These are phyloP conservation scores for Ceratobasidium theobromae DNA, from an alignment of 1,284 basidiomycete genomes.

Conservation along the genomic window DNA sequence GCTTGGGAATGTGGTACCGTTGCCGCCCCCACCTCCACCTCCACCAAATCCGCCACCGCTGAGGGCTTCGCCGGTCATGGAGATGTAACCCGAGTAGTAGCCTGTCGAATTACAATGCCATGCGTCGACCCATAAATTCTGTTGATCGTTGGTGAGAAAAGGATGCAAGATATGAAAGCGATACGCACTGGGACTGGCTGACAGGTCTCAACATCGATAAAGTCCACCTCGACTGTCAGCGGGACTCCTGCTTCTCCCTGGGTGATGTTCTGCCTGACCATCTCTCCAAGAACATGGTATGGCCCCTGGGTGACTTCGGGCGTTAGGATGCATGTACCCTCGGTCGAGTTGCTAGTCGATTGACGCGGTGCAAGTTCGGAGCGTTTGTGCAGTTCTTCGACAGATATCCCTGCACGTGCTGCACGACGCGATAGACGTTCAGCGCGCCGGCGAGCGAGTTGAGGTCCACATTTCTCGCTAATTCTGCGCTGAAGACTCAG, in stretches of 20 bases:
- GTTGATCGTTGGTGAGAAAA: neutral
- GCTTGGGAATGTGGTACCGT: slow-evolving; percentile 1
- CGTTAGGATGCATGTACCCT: slow-evolving; percentile 33
- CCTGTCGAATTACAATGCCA: slow-evolving; percentile 53
- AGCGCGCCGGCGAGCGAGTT: slow-evolving; percentile 14
- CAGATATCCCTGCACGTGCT: neutral
- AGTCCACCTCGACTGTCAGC: slow-evolving; percentile 63
- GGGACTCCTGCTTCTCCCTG: slow-evolving; percentile 55
- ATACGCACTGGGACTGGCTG: slow-evolving; percentile 53
- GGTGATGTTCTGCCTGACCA: slow-evolving; percentile 52
- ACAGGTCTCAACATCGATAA: slow-evolving; percentile 74
- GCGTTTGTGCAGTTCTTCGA: slow-evolving; percentile 8
- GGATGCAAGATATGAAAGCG: neutral
- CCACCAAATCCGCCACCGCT: neutral
- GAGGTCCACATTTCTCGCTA: slow-evolving; percentile 1
- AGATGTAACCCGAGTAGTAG: slow-evolving; percentile 47
- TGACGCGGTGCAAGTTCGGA: slow-evolving; percentile 1
- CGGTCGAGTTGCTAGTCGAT: slow-evolving; percentile 17
- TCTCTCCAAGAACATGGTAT: slow-evolving; percentile 51
- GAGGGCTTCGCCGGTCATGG: slow-evolving; percentile 7
- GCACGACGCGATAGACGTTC: slow-evolving; percentile 2
- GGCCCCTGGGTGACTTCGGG: slow-evolving; percentile 49
- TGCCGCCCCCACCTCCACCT: neutral
- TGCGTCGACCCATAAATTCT: slow-evolving; percentile 65
- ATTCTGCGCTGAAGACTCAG: slow-evolving; percentile 16